These are phyloP conservation scores for Leccinum disarticulatum DNA, from an alignment of 768 basidiomycete species.

Conservation along the genomic window DNA sequence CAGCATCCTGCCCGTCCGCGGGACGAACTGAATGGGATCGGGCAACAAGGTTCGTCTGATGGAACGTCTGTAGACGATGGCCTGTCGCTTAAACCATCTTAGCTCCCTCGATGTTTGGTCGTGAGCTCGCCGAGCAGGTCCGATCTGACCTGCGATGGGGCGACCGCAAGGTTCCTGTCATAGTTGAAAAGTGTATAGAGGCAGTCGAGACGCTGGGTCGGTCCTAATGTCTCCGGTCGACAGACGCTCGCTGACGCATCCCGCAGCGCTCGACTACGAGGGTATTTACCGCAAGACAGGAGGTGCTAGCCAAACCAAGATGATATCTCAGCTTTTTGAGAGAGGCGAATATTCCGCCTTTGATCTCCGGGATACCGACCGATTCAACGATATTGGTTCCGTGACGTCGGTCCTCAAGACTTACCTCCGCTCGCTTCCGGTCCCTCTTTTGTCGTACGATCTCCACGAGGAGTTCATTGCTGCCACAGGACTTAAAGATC, in stretches of 20 bases:
- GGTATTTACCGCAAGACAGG: slow-evolving; percentile 99
- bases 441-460: slow-evolving; percentile 87
- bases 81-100: slow-evolving; percentile 15
- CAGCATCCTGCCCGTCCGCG: slow-evolving; percentile 42
- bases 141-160: slow-evolving; percentile 58
- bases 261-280: slow-evolving; percentile 86
- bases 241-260: slow-evolving; percentile 1
- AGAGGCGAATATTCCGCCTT: slow-evolving; percentile 87
- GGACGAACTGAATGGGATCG: slow-evolving; percentile 32
- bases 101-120: slow-evolving; percentile 93
- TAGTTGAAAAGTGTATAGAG: slow-evolving; percentile 94
- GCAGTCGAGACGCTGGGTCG: slow-evolving; percentile 87
- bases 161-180: slow-evolving; percentile 71
- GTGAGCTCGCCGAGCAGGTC: slow-evolving; percentile 84
- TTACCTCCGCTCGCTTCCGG: slow-evolving; percentile 91
- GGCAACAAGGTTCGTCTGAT: slow-evolving; percentile 17
- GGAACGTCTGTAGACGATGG: slow-evolving; percentile 11
- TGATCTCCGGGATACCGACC: slow-evolving; percentile 80
- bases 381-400: slow-evolving; percentile 97
- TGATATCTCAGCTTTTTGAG: slow-evolving; percentile 93
- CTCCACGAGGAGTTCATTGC: slow-evolving; percentile 88
- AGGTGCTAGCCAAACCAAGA: slow-evolving; percentile 87
- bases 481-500: slow-evolving; percentile 70
- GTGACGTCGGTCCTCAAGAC: slow-evolving; percentile 96
- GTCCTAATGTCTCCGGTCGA: slow-evolving; percentile 23